phyloP scores from a whole-genome alignment of 2,329 filamentous ascomycete genomes.

The Diaporthe longicolla region DNA sequence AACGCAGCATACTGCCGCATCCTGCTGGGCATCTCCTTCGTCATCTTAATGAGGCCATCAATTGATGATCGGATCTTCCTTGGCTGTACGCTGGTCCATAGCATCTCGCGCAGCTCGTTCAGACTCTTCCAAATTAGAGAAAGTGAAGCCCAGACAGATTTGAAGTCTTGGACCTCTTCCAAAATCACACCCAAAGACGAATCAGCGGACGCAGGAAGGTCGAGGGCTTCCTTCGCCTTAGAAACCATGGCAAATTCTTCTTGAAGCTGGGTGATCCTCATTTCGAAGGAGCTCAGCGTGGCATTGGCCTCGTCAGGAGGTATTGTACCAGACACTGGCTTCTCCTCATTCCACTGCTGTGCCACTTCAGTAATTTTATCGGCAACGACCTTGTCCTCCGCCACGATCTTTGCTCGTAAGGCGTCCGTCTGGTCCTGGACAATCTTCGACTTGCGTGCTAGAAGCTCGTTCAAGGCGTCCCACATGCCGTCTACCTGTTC shows the following conservation, averaged over 20 bases:
- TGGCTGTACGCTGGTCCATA: slow-evolving; percentile 97
- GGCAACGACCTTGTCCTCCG: slow-evolving; percentile 91
- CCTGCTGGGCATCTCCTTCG: slow-evolving; percentile 98
- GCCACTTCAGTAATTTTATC: slow-evolving; percentile 91
- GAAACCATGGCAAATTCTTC: slow-evolving; percentile 93
- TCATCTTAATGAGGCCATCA: slow-evolving; percentile 95
- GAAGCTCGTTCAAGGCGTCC: slow-evolving; percentile 91
- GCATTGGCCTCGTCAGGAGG: slow-evolving; percentile 89
- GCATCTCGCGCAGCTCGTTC: slow-evolving; percentile 90
- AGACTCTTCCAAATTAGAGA: slow-evolving; percentile 97
- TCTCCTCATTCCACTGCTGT: slow-evolving; percentile 93
- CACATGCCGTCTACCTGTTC: slow-evolving; percentile 98
- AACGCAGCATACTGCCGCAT: slow-evolving; percentile 99
- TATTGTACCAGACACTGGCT: slow-evolving; percentile 95
- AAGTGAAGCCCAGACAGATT: slow-evolving; percentile 96
- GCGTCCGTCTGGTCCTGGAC: slow-evolving; percentile 97
- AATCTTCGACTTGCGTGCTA: slow-evolving; percentile 93
- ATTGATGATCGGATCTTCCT: slow-evolving; percentile 91
- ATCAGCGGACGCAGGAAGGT: slow-evolving; percentile 84
- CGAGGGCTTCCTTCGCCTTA: slow-evolving; percentile 96
- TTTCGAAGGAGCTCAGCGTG: slow-evolving; percentile 86
- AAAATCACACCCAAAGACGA: slow-evolving; percentile 87
- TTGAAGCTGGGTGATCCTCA: slow-evolving; percentile 86
- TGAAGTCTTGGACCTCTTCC: slow-evolving; percentile 98
- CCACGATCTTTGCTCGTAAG: slow-evolving; percentile 91